A percentile compares a stretch with the other conserved stretches of the same genome.
Evolutionary conservation across 495 filamentous ascomycete species (phyloP).

Genomic region (Gamarada debralockiae): DNA sequence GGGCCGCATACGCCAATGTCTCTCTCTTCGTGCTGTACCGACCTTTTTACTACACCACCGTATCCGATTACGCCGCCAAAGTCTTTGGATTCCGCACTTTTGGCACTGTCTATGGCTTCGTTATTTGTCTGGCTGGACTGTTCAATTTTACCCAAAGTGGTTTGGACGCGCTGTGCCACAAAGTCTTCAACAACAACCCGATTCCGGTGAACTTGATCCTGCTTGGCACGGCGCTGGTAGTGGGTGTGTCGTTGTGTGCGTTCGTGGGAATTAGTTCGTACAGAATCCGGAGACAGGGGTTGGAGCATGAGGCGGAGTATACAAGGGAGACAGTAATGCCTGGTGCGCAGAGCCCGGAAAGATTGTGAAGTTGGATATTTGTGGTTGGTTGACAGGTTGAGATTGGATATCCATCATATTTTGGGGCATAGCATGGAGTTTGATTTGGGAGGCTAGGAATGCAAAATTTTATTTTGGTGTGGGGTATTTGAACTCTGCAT

Average conservation of each 20-base stretch:
- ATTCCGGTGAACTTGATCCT: constrained; percentile 74
- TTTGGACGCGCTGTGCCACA: constrained; percentile 76
- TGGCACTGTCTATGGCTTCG: constrained; percentile 91
- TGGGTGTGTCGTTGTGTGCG: constrained; percentile 54
- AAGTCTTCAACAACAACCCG: constrained; percentile 66
- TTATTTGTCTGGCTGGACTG: constrained; percentile 85
- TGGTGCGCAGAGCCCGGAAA: constrained; percentile 12
- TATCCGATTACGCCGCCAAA: constrained; percentile 86
- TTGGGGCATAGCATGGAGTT: constrained; percentile 56
- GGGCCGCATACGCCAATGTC: constrained; percentile 73
- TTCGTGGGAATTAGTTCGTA: constrained; percentile 47
- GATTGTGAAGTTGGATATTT: constrained; percentile 4
- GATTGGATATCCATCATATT: constrained; percentile 5
- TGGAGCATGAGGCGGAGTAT: constrained; percentile 37
- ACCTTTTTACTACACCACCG: constrained; percentile 73
- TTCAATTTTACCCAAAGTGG: constrained; percentile 84
- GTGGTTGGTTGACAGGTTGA: neutral
- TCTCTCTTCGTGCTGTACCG: constrained; percentile 74
- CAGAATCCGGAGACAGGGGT: constrained; percentile 26
- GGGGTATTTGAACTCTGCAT: no score
- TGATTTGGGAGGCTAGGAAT: constrained; percentile 47
- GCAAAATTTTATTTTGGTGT: constrained; percentile 46
- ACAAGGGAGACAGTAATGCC: constrained; percentile 29
- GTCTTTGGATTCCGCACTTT: constrained; percentile 96
- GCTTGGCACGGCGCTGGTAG: constrained; percentile 52